These are phyloP conservation scores for Plasmodium gallinaceum DNA, from an alignment of 169 alveolate species.

Conservation along the genomic window DNA sequence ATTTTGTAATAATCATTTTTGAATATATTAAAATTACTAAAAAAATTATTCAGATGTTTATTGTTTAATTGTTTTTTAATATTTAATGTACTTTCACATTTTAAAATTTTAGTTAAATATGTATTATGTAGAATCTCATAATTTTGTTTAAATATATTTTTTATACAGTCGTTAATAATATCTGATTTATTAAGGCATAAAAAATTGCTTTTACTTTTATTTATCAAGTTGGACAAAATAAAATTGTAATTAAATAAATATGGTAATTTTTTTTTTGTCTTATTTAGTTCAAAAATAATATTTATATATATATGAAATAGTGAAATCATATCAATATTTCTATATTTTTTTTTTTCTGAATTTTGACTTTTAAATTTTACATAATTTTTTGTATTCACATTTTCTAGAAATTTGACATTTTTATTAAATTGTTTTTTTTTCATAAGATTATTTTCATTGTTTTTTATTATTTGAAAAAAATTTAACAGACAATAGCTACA, in stretches of 20 bases:
- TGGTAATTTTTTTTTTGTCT: neutral
- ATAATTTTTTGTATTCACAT: no score
- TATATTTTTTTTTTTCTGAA: no score
- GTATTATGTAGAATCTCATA: slow-evolving; percentile 6
- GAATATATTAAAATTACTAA: neutral
- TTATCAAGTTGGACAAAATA: neutral
- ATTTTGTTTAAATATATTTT: neutral
- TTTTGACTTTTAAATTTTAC: neutral
- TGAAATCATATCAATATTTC: no score
- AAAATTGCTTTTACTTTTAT: neutral
- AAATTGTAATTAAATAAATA: neutral
- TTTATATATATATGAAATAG: neutral
- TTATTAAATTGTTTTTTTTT: no score
- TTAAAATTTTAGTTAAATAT: neutral
- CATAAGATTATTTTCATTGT: no score
- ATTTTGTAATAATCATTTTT: neutral
- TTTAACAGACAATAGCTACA: no score
- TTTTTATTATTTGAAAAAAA: no score
- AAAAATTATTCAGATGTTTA: neutral
- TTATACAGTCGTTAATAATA: neutral
- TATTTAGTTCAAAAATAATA: neutral
- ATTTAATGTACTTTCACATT: slow-evolving; percentile 1
- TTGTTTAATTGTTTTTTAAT: neutral
- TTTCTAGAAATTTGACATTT: no score
- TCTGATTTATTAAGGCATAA: neutral